Evolutionary conservation across 169 alveolate genomes (phyloP).

Genomic region (Eimeria mitis): DNA sequence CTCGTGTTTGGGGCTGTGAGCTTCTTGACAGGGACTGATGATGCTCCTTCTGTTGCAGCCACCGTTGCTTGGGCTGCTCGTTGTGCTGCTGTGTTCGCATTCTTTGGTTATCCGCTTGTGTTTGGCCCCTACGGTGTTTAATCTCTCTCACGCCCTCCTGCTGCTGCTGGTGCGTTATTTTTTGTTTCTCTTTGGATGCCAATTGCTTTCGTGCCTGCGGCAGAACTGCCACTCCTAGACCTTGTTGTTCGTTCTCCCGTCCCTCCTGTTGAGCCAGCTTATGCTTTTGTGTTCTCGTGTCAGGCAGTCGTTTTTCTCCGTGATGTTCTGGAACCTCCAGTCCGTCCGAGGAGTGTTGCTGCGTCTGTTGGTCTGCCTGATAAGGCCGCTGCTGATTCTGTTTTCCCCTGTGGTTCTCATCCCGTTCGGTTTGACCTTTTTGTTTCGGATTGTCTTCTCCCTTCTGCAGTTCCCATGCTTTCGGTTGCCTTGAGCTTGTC

Average conservation of each 20-base stretch:
- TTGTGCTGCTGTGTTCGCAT: neutral
- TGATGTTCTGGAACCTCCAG: neutral
- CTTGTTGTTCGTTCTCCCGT: neutral
- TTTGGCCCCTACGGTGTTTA: neutral
- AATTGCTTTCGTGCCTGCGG: neutral
- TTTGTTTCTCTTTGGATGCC: neutral
- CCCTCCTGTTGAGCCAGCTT: neutral
- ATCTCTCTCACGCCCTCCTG: neutral
- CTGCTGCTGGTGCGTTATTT: constrained; percentile 2
- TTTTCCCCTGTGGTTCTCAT: neutral
- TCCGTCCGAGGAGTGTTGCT: neutral
- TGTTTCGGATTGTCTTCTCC: neutral
- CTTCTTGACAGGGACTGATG: neutral
- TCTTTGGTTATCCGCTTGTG: neutral
- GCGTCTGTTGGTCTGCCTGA: neutral
- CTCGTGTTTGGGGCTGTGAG: neutral
- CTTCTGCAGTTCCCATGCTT: constrained; percentile 10
- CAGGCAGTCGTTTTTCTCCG: neutral
- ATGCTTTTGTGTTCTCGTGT: neutral
- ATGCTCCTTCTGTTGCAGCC: neutral
- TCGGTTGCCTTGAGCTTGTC: neutral
- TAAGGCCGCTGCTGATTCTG: neutral
- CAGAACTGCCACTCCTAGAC: neutral
- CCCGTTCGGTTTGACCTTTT: neutral
- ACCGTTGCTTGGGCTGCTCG: neutral